These are phyloP conservation scores for Fusarium heterosporum DNA, from an alignment of 2,329 filamentous ascomycete genomes.

Conservation along the genomic window DNA sequence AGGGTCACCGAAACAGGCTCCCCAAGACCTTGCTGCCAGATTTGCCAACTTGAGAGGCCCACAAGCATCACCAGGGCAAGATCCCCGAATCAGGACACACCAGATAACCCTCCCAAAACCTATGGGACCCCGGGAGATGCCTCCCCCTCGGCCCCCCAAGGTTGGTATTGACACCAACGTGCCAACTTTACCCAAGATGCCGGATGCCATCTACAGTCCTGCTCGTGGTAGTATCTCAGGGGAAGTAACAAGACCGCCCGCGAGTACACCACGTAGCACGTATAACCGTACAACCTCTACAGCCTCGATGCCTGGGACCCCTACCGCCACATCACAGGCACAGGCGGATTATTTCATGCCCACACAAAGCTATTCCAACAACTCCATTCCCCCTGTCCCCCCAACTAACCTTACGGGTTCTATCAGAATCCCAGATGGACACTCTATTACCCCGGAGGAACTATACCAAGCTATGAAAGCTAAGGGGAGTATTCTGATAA, in stretches of 20 bases:
- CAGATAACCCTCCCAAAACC: constrained; percentile 56
- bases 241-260: constrained; percentile 72
- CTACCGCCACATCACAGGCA: constrained; percentile 45
- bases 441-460: constrained; percentile 74
- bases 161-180: constrained; percentile 64
- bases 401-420: constrained; percentile 56
- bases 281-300: constrained; percentile 71
- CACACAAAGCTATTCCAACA: constrained; percentile 46
- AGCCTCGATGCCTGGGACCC: constrained; percentile 51
- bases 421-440: constrained; percentile 64
- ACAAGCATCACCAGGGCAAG: constrained; percentile 59
- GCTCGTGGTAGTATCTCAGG: constrained; percentile 76
- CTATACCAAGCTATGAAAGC: constrained; percentile 76
- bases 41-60: constrained; percentile 68
- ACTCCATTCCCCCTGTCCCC: constrained; percentile 49
- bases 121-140: constrained; percentile 66
- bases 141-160: constrained; percentile 57
- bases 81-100: constrained; percentile 65
- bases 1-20: constrained; percentile 47
- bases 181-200: constrained; percentile 73
- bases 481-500: constrained; percentile 75
- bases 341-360: constrained; percentile 51
- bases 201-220: constrained; percentile 83
- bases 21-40: constrained; percentile 65
- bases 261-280: constrained; percentile 72